Evolutionary conservation across 805 yeast species (phyloP), one percentile per base, ranked within the genome.

Genomic region (Metschnikowia arizonensis): DNA sequence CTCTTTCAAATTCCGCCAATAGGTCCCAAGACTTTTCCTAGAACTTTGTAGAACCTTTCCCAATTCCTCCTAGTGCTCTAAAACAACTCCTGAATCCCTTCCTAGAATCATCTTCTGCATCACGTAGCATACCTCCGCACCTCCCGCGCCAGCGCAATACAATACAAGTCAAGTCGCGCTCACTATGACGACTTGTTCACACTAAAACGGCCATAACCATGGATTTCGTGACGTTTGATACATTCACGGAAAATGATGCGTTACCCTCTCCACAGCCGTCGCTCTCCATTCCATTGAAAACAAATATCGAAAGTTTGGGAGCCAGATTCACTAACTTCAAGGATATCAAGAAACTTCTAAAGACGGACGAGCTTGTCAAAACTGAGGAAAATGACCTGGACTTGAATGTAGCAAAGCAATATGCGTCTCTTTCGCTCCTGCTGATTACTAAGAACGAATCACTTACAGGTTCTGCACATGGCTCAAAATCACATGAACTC

Each of bases 371-470:
- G 10, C 15, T 31, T 6, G 56, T 40, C 25, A 29, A 40, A 17
- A 21, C 42, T 10, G 47, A 49, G 21, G 43, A 30, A 15, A 21
- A 21, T 10, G 47, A 33, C 14, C 32, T 43, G 29, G 45, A 48
- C 14, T 44, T 44, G 48, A 52, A 41, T 40, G 33, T 60, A 24
- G 78, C 82, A 1, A 71, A 69, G 42, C 72, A 71, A 46, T 79
- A 79, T 52, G 84, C 83, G 0, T 52, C 64, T 37, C 48, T 69
- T 29, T 74, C 83, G 0, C 53, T 79, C 33, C 64, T 63, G 17
- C 55, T 78, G 48, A 56, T 68, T 14, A 46, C 38, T 2, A 37
- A 33, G 7, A 24, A 12, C 11, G 21, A 21, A 10, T 24, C 15
- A 5, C 23, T n/a, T 8, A 9, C 24, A 2, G 26, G n/a, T 9